Evolutionary conservation across 306 rosid genomes (phyloP), one percentile per base, ranked within the genome.

Genomic region (Malus sylvestris): DNA sequence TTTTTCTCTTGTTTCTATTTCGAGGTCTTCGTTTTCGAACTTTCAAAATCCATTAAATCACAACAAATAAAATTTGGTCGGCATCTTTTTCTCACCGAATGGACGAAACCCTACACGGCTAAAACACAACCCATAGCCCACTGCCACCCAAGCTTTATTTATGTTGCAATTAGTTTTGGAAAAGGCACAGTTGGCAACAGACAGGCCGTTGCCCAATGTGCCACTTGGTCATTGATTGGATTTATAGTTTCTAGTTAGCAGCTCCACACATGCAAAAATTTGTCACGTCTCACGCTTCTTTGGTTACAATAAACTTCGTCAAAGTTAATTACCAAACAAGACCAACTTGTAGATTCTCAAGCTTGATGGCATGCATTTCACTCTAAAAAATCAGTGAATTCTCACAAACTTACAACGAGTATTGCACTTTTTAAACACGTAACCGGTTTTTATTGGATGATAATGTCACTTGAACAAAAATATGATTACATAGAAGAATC

Each of bases 211-310:
- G 15, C 25, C 5, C 35, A 22, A 59, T 60, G 40, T 73, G 44
- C 46, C 70, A 74, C 60, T 29, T 44, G 78, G 51, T 44, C 77
- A 74, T 74, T 74, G 22, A 74, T 44, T 27, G 32, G 57, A 29
- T 61, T 15, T 51, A 16, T 42, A 30, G 78, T 44, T 74, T 74
- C 70, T 29, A 3, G 78, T 61, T 74, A 61, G 58, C 14, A 61
- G 77, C 68, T 73, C 25, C 55, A 60, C 20, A 1, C 20, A 0
- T 33, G 11, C 20, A 7, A 3, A 58, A 58, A 13, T 4, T 35
- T 16, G 14, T 58, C 76, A 15, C 16, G 67, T 3, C 30, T 72
- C 67, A 8, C 38, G 44, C 22, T 55, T 33, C 51, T 10, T 55
- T 35, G 22, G 13, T 55, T 22, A 20, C 38, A 29, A 61, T 61